Evolutionary conservation across 2,329 filamentous ascomycete genomes (phyloP).

Genomic region (Arthrobotrys sphaeroides): DNA sequence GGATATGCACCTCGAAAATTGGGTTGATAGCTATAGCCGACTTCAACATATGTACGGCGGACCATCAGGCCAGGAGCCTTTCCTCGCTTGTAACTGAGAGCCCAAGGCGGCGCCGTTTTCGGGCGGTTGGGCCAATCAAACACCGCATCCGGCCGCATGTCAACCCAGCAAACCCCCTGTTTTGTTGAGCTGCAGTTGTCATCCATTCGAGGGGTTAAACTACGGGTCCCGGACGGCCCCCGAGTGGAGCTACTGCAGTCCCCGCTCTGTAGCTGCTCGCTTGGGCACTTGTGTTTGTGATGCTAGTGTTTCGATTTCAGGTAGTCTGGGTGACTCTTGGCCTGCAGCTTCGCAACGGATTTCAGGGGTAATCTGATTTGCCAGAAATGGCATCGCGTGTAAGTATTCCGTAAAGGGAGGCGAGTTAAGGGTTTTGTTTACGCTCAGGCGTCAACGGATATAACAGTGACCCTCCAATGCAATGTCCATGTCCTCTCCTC

Average conservation of each 20-base stretch:
- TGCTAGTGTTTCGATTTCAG: not conserved
- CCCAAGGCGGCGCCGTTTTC: slow-evolving; percentile 2
- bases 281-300: no score
- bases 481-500: no score
- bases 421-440: no score
- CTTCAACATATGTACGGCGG: no score
- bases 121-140: slow-evolving; percentile 41
- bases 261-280: not conserved
- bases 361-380: no score
- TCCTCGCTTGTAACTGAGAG: not conserved
- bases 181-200: slow-evolving; percentile 9
- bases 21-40: not conserved
- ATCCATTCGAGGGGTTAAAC: no score
- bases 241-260: not conserved
- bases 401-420: no score
- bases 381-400: not conserved
- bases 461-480: no score
- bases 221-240: no score
- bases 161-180: not conserved
- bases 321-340: not conserved
- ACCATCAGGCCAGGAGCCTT: slow-evolving; percentile 13
- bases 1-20: slow-evolving; percentile 19
- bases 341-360: no score
- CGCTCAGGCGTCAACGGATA: no score
- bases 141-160: slow-evolving; percentile 1